Conservation (phyloP, 208 protist species). For the Leishmania braziliensis region DNA sequence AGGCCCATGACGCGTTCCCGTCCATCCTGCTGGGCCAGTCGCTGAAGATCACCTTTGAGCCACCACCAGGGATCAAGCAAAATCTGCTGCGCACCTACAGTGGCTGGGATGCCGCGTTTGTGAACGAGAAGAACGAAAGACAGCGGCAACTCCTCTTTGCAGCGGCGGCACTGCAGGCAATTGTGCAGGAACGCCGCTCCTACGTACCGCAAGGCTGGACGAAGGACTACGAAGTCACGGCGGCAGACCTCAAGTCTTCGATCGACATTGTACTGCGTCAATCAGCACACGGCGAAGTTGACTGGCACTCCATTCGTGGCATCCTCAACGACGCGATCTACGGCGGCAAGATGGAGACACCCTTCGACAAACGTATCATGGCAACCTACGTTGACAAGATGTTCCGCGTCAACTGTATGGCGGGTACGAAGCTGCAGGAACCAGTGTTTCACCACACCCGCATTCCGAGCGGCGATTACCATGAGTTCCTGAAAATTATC, state of each 20-base stretch:
- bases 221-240: conserved; percentile 97
- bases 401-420: conserved; percentile 76
- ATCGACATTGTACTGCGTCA: conserved; percentile 91
- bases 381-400: conserved; percentile 91
- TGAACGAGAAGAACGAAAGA: conserved; percentile 57
- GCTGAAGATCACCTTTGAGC: conserved; percentile 97
- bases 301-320: conserved; percentile 94
- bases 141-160: conserved; percentile 94
- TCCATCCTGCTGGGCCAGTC: conserved; percentile 93
- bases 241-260: conserved; percentile 93
- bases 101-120: conserved; percentile 67
- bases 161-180: conserved; percentile 94
- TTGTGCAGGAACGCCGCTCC: conserved; percentile 96
- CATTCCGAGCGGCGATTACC: conserved; percentile 68
- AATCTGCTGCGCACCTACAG: conserved; percentile 96
- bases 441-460: conserved; percentile 63
- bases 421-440: conserved; percentile 55
- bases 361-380: conserved; percentile 93
- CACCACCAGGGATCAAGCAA: conserved; percentile 95
- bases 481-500: conserved; percentile 83
- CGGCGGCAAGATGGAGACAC: conserved; percentile 96
- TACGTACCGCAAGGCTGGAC: conserved; percentile 98
- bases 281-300: conserved; percentile 44
- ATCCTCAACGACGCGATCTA: conserved; percentile 96
- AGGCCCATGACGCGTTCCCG: conserved; percentile 95